These are phyloP conservation scores for Calamus simplicifolius DNA, from an alignment of 176 grass and related monocot species.

Conservation along the genomic window DNA sequence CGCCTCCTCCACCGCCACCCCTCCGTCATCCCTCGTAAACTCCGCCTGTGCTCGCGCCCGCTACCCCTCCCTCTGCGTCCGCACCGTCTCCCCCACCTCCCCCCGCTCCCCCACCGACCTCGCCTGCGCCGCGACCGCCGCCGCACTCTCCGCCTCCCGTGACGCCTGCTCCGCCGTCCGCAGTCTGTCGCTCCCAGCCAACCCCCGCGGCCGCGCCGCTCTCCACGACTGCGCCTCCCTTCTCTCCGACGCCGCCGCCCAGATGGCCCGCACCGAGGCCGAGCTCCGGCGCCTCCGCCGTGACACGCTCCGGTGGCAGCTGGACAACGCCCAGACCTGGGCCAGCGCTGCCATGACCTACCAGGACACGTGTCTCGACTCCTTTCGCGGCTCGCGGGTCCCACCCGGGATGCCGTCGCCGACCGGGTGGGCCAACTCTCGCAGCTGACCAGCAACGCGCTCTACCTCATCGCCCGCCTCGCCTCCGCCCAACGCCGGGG, in stretches of 20 bases:
- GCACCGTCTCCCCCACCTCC: background rate
- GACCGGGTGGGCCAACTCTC: background rate
- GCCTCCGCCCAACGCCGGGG: background rate
- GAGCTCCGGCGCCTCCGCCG: background rate
- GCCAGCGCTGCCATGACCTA: conserved; percentile 14
- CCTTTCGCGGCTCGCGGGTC: background rate
- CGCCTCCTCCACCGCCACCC: background rate
- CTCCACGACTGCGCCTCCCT: conserved; percentile 4
- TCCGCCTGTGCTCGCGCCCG: conserved; percentile 10
- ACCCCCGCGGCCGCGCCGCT: background rate
- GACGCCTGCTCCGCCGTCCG: background rate
- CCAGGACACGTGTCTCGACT: conserved; percentile 13
- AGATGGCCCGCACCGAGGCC: background rate
- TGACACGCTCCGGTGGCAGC: background rate
- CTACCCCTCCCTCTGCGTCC: conserved; percentile 7
- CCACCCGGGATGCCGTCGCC: background rate
- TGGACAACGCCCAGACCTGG: conserved; percentile 16
- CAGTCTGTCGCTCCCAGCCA: background rate
- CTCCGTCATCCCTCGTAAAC: background rate
- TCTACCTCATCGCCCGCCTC: conserved; percentile 12
- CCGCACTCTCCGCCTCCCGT: background rate
- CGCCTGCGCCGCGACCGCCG: background rate
- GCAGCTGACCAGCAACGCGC: conserved; percentile 15
- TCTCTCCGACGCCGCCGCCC: background rate
- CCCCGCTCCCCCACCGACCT: background rate